Conservation (phyloP, 2,329 filamentous ascomycete genomes). For the Aspergillus sp. region DNA sequence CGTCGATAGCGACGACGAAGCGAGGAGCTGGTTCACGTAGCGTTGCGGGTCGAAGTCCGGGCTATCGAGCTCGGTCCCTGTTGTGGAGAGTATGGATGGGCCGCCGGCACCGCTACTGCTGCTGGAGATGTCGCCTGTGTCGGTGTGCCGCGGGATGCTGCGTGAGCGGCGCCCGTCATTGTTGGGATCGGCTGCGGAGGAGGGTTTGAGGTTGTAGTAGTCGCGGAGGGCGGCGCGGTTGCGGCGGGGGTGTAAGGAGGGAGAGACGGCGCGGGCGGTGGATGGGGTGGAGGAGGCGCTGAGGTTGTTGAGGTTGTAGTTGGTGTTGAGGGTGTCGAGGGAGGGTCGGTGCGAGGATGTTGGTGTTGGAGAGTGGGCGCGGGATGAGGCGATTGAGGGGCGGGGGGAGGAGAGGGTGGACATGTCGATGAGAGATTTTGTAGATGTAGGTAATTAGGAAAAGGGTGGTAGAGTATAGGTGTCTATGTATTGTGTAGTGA, state of each 20-base stretch:
- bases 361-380: slow-evolving; percentile 60
- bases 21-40: slow-evolving; percentile 48
- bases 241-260: slow-evolving; percentile 51
- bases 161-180: slow-evolving; percentile 34
- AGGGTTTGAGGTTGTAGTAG: slow-evolving; percentile 81
- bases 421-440: slow-evolving; percentile 43
- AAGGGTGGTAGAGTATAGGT: too few species aligned
- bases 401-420: slow-evolving; percentile 62
- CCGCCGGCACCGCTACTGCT: too few species aligned
- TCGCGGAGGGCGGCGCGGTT: slow-evolving; percentile 88
- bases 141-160: slow-evolving; percentile 46
- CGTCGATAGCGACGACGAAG: slow-evolving; percentile 45
- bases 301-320: slow-evolving; percentile 52
- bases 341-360: slow-evolving; percentile 76
- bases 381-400: slow-evolving; percentile 60
- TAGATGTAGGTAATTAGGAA: background rate
- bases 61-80: slow-evolving; percentile 67
- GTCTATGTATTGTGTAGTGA: too few species aligned
- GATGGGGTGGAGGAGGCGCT: slow-evolving; percentile 35
- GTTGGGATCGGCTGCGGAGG: slow-evolving; percentile 37
- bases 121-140: slow-evolving; percentile 43
- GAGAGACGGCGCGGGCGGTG: slow-evolving; percentile 46
- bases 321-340: slow-evolving; percentile 66
- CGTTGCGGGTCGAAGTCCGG: slow-evolving; percentile 71
- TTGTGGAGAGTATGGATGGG: slow-evolving; percentile 27